phyloP scores from a whole-genome alignment of 2,329 filamentous ascomycete genomes.

The Fonsecaea multimorphosa region DNA sequence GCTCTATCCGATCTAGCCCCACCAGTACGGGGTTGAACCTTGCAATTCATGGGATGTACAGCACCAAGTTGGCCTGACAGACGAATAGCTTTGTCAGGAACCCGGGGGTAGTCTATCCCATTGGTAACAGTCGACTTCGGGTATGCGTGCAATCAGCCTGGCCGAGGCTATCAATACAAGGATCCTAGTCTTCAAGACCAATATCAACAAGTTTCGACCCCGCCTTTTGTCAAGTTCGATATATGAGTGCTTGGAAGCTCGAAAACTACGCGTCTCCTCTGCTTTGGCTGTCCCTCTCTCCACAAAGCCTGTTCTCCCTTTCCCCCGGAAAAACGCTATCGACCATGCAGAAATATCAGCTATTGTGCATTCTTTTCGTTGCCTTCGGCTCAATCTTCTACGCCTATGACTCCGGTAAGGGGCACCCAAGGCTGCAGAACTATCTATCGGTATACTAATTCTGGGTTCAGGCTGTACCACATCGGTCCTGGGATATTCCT shows the following conservation, averaged over 20 bases:
- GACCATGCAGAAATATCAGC: conserved; percentile 12
- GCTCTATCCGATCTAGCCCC: not conserved
- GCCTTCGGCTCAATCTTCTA: conserved; percentile 19
- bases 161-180: not conserved
- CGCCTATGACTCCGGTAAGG: conserved; percentile 20
- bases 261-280: not conserved
- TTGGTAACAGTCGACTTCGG: not conserved
- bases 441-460: not conserved
- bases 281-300: not conserved
- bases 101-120: not conserved
- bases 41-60: not conserved
- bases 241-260: not conserved
- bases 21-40: not conserved
- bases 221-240: not conserved
- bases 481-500: conserved; percentile 11
- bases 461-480: conserved; percentile 8
- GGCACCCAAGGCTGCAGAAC: not conserved
- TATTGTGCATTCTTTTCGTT: conserved; percentile 14
- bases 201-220: not conserved
- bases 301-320: not conserved
- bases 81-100: not conserved
- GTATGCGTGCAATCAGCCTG: not conserved
- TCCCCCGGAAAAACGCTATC: too few species aligned
- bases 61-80: not conserved
- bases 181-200: not conserved